A percentile compares a stretch with the other conserved stretches of the same genome.
Conservation (phyloP, 192 early-diverging fungal species). For the Umbelopsis isabellina region DNA sequence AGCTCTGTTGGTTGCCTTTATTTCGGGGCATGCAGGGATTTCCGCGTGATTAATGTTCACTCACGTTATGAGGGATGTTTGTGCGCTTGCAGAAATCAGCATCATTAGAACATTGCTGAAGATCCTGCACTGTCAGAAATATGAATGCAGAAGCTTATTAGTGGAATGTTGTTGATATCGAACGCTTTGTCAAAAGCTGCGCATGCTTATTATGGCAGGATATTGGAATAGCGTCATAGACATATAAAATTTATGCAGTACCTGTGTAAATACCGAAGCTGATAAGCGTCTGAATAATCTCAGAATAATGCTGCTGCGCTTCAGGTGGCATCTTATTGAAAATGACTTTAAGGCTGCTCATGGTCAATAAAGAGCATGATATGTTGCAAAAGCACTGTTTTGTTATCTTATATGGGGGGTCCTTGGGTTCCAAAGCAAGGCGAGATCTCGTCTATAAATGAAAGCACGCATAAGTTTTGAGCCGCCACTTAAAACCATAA, state of each 20-base stretch:
- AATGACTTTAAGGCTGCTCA: background rate
- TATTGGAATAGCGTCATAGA: background rate
- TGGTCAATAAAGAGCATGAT: background rate
- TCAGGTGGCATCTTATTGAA: background rate
- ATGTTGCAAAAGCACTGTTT: too few relatives aligned
- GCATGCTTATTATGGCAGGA: background rate
- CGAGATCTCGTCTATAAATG: too few relatives aligned
- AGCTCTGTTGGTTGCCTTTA: too few relatives aligned
- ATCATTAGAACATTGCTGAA: background rate
- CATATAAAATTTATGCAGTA: background rate
- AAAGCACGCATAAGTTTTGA: too few relatives aligned
- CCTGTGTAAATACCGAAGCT: background rate
- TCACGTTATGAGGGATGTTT: background rate
- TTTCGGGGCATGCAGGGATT: too few relatives aligned
- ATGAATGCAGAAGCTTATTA: background rate
- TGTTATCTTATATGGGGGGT: too few relatives aligned
- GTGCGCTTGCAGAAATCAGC: background rate
- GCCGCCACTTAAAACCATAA: too few relatives aligned
- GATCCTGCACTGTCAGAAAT: background rate
- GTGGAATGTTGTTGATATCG: background rate
- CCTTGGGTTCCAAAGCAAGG: too few relatives aligned
- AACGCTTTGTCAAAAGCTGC: too few relatives aligned
- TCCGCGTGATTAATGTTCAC: background rate
- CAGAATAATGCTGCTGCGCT: background rate
- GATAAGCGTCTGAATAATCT: background rate